phyloP scores from a whole-genome alignment of 345 rosid species.

The Stellera chamaejasme region DNA sequence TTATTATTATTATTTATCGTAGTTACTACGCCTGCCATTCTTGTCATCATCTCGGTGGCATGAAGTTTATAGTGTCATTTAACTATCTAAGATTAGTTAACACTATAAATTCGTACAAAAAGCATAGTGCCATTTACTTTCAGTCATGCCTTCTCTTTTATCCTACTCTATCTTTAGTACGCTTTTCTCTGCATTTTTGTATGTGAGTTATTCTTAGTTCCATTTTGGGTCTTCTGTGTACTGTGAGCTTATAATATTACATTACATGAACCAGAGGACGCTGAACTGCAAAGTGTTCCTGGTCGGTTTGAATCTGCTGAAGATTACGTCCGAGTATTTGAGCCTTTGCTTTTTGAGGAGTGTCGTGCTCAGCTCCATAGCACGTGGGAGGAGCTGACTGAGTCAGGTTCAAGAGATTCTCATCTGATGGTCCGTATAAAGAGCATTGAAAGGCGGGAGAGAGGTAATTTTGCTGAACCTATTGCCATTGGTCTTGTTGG shows the following conservation, averaged over 20 bases:
- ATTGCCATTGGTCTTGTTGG: too few species aligned
- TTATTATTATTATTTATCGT: too few species aligned
- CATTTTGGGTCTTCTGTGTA: not conserved
- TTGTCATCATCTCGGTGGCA: not conserved
- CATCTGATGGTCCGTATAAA: constrained; percentile 70
- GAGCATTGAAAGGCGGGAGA: constrained; percentile 85
- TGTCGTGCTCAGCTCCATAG: constrained; percentile 97
- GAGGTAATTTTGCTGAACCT: constrained; percentile 48
- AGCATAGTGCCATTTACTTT: too few species aligned
- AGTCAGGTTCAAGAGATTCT: constrained; percentile 51
- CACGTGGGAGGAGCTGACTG: constrained; percentile 87
- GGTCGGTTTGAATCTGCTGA: constrained; percentile 86
- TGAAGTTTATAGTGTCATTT: too few species aligned
- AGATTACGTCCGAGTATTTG: constrained; percentile 90
- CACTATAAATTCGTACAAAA: too few species aligned
- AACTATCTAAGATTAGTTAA: too few species aligned
- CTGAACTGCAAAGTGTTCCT: constrained; percentile 88
- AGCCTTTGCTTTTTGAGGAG: constrained; percentile 98
- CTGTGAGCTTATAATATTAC: constrained; percentile 1
- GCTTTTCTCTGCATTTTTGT: not conserved
- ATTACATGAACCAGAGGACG: constrained; percentile 52
- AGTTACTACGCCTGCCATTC: not conserved
- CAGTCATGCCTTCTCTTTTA: too few species aligned
- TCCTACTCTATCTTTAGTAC: not conserved
- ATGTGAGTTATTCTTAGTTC: constrained; percentile 1